These are phyloP conservation scores for Phaeolepiota aurea DNA, from an alignment of 768 basidiomycete species.

Conservation along the genomic window DNA sequence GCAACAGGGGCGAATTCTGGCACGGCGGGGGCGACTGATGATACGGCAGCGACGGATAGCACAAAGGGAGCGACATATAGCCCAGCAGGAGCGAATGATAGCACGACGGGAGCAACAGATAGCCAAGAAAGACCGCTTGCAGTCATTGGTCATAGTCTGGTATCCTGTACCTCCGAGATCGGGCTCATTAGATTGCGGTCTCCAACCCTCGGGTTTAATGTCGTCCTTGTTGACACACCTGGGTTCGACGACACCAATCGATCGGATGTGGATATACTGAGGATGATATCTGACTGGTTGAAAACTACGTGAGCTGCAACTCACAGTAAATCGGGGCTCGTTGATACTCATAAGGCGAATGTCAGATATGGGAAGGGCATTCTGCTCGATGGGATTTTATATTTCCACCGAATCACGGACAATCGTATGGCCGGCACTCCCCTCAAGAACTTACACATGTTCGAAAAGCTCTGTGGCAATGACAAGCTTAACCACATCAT, in stretches of 20 bases:
- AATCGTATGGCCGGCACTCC: slow-evolving; percentile 13
- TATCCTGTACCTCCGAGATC: slow-evolving; percentile 8
- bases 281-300: slow-evolving; percentile 5
- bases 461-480: slow-evolving; percentile 18
- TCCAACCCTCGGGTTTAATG: neutral
- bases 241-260: slow-evolving; percentile 8
- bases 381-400: slow-evolving; percentile 22
- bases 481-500: slow-evolving; percentile 30
- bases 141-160: slow-evolving; percentile 3
- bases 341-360: neutral
- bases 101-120: too few species aligned
- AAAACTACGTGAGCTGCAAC: slow-evolving; percentile 5
- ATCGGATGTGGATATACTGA: slow-evolving; percentile 5
- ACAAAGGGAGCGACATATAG: too few species aligned
- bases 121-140: too few species aligned
- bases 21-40: too few species aligned
- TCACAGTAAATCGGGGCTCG: neutral
- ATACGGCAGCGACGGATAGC: too few species aligned
- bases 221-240: slow-evolving; percentile 12
- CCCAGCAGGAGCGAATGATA: too few species aligned
- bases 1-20: too few species aligned
- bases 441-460: slow-evolving; percentile 5
- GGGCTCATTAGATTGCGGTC: neutral
- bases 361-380: slow-evolving; percentile 1
- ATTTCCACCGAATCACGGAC: slow-evolving; percentile 31